phyloP scores from a whole-genome alignment of 2,329 filamentous ascomycete species.

The Aspergillus sp. region DNA sequence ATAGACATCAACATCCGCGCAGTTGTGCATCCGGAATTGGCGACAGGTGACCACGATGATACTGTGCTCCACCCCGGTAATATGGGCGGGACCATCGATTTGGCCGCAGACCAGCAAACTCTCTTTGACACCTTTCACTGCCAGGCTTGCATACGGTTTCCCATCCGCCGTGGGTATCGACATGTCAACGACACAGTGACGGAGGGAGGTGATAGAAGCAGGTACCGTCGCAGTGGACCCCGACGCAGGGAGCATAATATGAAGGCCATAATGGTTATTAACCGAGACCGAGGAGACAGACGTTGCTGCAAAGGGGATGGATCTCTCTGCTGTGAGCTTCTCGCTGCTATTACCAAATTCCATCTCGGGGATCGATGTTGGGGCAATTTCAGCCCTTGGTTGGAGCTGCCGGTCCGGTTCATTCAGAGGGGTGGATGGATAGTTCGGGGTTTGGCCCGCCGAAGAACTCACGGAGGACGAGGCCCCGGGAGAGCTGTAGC shows the following conservation, averaged over 20 bases:
- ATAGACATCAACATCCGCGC: conserved; percentile 76
- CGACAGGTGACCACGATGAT: conserved; percentile 75
- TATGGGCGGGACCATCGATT: conserved; percentile 76
- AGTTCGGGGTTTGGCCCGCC: conserved; percentile 32
- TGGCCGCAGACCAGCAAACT: conserved; percentile 75
- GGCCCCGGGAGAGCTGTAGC: conserved; percentile 38
- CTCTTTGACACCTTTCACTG: conserved; percentile 65
- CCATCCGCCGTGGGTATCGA: conserved; percentile 59
- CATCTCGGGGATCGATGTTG: conserved; percentile 32
- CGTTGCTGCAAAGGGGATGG: conserved; percentile 51
- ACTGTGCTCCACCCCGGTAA: conserved; percentile 70
- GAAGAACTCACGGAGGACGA: conserved; percentile 42
- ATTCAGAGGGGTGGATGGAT: conserved; percentile 35
- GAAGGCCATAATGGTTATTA: conserved; percentile 62
- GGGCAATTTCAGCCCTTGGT: conserved; percentile 33
- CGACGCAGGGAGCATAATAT: conserved; percentile 73
- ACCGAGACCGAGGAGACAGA: conserved; percentile 59
- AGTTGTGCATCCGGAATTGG: conserved; percentile 94
- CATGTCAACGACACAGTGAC: conserved; percentile 75
- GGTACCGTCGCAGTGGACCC: conserved; percentile 70
- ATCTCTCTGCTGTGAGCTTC: conserved; percentile 18
- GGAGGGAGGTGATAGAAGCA: conserved; percentile 68
- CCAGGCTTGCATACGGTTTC: conserved; percentile 67
- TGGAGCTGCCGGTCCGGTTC: conserved; percentile 32
- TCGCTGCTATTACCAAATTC: conserved; percentile 19